Base-by-base conservation (phyloP, 768 basidiomycete species). In the Rhizopogon salebrosus region DNA sequence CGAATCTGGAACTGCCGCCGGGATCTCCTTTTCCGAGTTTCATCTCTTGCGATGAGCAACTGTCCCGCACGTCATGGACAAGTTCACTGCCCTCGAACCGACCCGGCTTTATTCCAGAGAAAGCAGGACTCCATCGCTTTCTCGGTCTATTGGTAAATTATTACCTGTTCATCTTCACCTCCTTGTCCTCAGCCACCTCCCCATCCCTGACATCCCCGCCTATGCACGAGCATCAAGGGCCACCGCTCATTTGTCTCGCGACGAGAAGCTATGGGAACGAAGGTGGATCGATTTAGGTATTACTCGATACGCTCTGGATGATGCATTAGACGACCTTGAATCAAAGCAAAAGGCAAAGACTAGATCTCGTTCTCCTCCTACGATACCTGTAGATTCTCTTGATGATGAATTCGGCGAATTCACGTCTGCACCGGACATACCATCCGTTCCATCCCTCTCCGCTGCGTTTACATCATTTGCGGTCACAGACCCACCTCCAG, bases 31-130 rank as follows among this genome's bases (percentile, higher is more conserved):
- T 45, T 45, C 20, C 18, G 18, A 45, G 42, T 29, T 43, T n/a
- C n/a, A n/a, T n/a, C 42, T 18, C 18, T 13, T 46, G 29, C 45
- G 41, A 13, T 41, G 57, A 42, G 41, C 60, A 55, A 10, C 6
- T 29, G 29, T 29, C 29, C 29, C 3, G 29, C 6, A 31, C 3
- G 10, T 31, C 31, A 89, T 92, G 90, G 86, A 95, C 72, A 89
- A 89, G 69, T 94, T 94, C 70, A 76, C 83, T n/a, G 80, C 89
- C 0, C 80, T 95, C 37, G 87, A 92, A 64, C 92, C 92, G 3
- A 79, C 80, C 22, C 80, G 76, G 49, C 70, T 87, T 16, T 77
- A 84, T 62, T 57, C 66, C 14, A 38, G 42, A 11, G 16, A 34
- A n/a, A 34, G n/a, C 48, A 36, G 48, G 18, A 6, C 52, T n/a